A percentile compares a stretch with the other conserved stretches of the same genome.
phyloP scores from a whole-genome alignment of 1,284 basidiomycete species.

The Melampsora americana region DNA sequence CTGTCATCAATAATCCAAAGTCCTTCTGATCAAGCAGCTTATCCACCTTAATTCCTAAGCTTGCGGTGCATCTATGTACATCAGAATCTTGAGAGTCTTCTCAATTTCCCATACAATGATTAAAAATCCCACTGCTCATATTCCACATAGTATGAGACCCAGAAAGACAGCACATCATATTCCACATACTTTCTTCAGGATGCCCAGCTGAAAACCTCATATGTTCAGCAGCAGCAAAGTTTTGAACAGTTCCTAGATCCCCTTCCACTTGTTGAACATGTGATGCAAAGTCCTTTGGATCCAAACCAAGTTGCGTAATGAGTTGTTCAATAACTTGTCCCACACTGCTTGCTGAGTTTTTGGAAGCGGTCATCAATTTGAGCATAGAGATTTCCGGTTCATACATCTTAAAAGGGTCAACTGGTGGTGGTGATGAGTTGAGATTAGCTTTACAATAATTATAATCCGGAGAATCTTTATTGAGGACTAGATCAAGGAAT shows the following conservation, averaged over 20 bases:
- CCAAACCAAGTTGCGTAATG: background rate
- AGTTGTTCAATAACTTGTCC: slow-evolving; percentile 14
- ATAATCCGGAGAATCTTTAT: background rate
- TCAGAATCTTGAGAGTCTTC: background rate
- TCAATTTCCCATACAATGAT: background rate
- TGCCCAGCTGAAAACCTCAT: too few species aligned
- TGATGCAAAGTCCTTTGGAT: background rate
- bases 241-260: too few species aligned
- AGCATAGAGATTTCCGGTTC: slow-evolving; percentile 13
- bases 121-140: background rate
- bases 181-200: too few species aligned
- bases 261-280: too few species aligned
- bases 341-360: slow-evolving; percentile 5
- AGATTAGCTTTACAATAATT: background rate
- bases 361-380: slow-evolving; percentile 6
- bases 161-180: background rate
- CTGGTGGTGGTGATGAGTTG: background rate
- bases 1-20: background rate
- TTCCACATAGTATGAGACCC: background rate
- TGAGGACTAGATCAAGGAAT: background rate
- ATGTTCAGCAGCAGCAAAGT: slow-evolving; percentile 2
- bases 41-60: background rate
- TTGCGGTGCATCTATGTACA: background rate
- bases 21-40: background rate
- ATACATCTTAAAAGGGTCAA: background rate